These are phyloP conservation scores for Veloboletus limbatus DNA, from an alignment of 1,284 basidiomycete genomes.

Conservation along the genomic window DNA sequence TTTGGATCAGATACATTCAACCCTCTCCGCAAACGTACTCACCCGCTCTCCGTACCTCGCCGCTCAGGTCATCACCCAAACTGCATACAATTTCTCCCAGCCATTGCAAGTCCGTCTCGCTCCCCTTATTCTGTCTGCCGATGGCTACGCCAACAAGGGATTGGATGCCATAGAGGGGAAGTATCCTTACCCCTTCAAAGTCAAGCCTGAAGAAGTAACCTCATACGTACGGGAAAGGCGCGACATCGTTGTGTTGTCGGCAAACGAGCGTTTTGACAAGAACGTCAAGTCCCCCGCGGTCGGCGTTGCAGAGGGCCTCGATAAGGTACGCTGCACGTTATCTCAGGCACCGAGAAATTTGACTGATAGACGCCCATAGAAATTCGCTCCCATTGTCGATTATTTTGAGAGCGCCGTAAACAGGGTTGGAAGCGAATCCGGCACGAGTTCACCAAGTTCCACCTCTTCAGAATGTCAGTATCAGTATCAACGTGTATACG, in stretches of 20 bases:
- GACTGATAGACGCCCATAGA: conserved; percentile 38
- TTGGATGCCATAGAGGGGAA: conserved; percentile 69
- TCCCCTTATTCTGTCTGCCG: conserved; percentile 60
- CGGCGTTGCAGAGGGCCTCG: conserved; percentile 63
- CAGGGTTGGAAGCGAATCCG: conserved; percentile 48
- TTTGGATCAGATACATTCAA: conserved; percentile 54
- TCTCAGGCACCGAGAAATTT: conserved; percentile 8
- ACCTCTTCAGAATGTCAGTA: conserved; percentile 47
- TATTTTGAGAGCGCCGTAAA: conserved; percentile 61
- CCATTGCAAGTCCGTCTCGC: conserved; percentile 63
- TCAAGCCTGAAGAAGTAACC: conserved; percentile 65
- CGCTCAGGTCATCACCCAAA: conserved; percentile 55
- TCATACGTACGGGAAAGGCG: conserved; percentile 55
- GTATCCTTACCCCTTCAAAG: conserved; percentile 73
- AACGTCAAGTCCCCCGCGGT: conserved; percentile 61
- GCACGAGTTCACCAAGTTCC: conserved; percentile 38
- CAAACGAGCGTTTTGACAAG: conserved; percentile 66
- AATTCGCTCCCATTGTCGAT: conserved; percentile 69
- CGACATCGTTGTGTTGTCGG: conserved; percentile 52
- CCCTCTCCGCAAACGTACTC: conserved; percentile 56
- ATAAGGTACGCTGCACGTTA: conserved; percentile 52
- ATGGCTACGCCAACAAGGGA: conserved; percentile 67
- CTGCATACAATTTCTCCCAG: conserved; percentile 59
- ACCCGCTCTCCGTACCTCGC: conserved; percentile 62
- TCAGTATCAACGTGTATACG: conserved; percentile 72